phyloP scores from a whole-genome alignment of 805 yeast genomes.

The Wickerhamomyces alni region DNA sequence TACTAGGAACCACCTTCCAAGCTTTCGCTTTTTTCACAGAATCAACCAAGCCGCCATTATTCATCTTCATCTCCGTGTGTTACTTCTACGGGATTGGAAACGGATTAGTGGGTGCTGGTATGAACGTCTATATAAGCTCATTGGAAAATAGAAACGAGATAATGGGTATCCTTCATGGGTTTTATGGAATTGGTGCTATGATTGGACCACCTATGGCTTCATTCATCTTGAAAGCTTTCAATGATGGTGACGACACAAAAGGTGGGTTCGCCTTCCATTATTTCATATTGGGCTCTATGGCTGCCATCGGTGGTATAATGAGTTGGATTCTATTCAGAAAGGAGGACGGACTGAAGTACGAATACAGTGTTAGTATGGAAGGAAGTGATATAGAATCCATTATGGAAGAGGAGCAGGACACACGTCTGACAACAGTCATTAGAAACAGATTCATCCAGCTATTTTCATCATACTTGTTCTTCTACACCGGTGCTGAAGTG shows the following conservation, averaged over 20 bases:
- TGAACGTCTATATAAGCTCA: constrained; percentile 42
- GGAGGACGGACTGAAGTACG: constrained; percentile 33
- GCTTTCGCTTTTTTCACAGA: background rate
- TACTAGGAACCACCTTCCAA: constrained; percentile 8
- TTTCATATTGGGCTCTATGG: constrained; percentile 34
- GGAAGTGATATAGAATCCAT: background rate
- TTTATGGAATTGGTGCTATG: constrained; percentile 70
- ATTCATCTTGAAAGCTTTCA: constrained; percentile 24
- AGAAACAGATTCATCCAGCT: constrained; percentile 35
- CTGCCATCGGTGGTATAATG: constrained; percentile 22
- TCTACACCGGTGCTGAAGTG: constrained; percentile 67
- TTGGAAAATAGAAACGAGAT: constrained; percentile 49
- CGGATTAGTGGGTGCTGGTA: constrained; percentile 50
- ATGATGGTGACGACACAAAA: constrained; percentile 15
- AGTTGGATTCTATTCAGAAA: constrained; percentile 40
- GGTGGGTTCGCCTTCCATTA: constrained; percentile 21
- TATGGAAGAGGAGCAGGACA: background rate
- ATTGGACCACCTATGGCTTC: constrained; percentile 63
- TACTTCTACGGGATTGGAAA: constrained; percentile 46
- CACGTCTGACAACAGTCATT: constrained; percentile 12
- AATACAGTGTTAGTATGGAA: constrained; percentile 3
- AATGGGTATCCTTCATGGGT: constrained; percentile 60
- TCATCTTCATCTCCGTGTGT: constrained; percentile 32
- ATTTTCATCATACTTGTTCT: constrained; percentile 47
- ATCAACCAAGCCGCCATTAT: background rate